These are phyloP conservation scores for Puccinellia tenuiflora DNA, from an alignment of 176 grass and related monocot genomes.

Conservation along the genomic window DNA sequence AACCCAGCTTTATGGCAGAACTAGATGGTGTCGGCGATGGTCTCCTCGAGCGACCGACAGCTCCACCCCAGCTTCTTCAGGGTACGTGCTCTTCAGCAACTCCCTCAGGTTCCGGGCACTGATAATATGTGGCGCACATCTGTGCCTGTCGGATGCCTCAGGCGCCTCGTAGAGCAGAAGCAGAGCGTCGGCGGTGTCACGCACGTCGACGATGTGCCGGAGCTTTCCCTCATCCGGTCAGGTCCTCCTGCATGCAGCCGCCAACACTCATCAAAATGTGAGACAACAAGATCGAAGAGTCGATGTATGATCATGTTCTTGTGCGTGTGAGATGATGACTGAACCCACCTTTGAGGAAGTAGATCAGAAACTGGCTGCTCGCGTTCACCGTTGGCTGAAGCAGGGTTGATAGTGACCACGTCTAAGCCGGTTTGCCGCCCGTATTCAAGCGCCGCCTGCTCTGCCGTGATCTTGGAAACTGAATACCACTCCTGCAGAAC, in stretches of 20 bases:
- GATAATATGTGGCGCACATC: slow-evolving; percentile 27
- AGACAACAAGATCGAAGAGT: not conserved
- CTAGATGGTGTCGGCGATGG: too few species aligned
- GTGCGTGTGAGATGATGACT: not conserved
- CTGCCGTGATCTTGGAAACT: slow-evolving; percentile 36
- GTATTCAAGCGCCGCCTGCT: slow-evolving; percentile 29
- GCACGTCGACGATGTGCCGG: slow-evolving; percentile 37
- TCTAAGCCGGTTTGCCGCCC: slow-evolving; percentile 1
- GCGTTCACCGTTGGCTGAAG: slow-evolving; percentile 33
- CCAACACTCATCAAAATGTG: not conserved
- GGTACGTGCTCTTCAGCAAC: slow-evolving; percentile 28
- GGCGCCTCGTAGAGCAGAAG: slow-evolving; percentile 25
- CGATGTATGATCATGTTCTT: not conserved
- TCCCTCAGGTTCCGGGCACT: slow-evolving; percentile 1
- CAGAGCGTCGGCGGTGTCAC: slow-evolving; percentile 17
- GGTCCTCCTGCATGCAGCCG: slow-evolving; percentile 31
- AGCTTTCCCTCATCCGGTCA: slow-evolving; percentile 12
- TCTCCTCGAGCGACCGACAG: too few species aligned
- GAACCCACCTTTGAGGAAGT: slow-evolving; percentile 28
- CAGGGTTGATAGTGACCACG: slow-evolving; percentile 26
- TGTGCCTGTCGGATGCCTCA: slow-evolving; percentile 23
- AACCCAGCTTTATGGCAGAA: too few species aligned
- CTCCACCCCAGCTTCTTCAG: too few species aligned
- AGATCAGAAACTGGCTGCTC: slow-evolving; percentile 26
- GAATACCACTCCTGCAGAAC: slow-evolving; percentile 36